phyloP scores from a whole-genome alignment of 345 rosid species.

The Luvunga scandens region DNA sequence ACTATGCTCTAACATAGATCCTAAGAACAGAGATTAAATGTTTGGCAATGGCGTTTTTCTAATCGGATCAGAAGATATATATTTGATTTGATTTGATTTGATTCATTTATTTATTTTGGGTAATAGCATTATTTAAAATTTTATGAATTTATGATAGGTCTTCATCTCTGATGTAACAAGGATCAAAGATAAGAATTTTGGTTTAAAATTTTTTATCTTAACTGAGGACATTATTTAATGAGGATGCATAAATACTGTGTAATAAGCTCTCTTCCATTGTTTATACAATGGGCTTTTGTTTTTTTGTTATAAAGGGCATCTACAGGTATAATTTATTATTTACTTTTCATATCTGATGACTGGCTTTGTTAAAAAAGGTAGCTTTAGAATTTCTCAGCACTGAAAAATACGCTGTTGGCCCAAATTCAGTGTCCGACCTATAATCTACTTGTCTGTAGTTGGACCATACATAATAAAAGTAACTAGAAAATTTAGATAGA shows the following conservation, averaged over 20 bases:
- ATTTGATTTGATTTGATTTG: background rate
- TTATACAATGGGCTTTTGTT: background rate
- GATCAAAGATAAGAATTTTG: background rate
- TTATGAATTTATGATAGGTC: background rate
- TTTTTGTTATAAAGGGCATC: background rate
- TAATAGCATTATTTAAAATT: background rate
- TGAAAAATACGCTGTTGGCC: background rate
- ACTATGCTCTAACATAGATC: background rate
- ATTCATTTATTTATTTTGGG: background rate
- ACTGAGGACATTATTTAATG: background rate
- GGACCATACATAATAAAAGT: background rate
- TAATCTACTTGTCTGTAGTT: background rate
- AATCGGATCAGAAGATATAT: background rate
- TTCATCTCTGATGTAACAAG: background rate
- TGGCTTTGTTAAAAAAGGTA: background rate
- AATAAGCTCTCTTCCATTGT: background rate
- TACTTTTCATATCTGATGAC: background rate
- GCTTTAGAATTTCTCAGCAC: background rate
- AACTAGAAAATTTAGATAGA: background rate
- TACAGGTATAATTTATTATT: background rate
- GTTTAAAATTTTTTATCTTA: background rate
- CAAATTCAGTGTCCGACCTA: background rate
- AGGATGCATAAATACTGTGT: background rate
- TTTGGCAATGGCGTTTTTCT: background rate
- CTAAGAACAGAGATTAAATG: background rate